Percentiles rank a stretch among this genome's conserved stretches.
These are phyloP conservation scores for Parachaetomium inaequale DNA, from an alignment of 495 filamentous ascomycete species.

Conservation along the genomic window DNA sequence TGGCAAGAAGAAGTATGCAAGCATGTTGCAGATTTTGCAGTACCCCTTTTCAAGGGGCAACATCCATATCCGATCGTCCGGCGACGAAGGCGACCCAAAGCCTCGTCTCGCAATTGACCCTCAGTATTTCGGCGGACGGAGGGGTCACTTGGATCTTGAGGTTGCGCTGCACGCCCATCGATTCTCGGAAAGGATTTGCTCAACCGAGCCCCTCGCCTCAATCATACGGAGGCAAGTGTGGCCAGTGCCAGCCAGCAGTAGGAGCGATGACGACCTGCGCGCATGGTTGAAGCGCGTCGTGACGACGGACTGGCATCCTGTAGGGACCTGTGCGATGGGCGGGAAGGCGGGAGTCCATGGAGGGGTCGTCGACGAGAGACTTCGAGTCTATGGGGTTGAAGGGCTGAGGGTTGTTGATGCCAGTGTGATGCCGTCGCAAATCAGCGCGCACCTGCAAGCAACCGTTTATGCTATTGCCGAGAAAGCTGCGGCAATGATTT, in stretches of 20 bases:
- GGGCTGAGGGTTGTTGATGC: slow-evolving; percentile 52
- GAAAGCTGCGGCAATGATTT: slow-evolving; percentile 49
- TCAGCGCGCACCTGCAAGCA: slow-evolving; percentile 47
- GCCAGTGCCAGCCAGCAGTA: slow-evolving; percentile 28
- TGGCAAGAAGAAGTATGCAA: slow-evolving; percentile 47
- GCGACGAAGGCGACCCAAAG: background rate
- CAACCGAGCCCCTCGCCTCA: slow-evolving; percentile 38
- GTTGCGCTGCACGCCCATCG: slow-evolving; percentile 39
- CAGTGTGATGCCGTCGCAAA: slow-evolving; percentile 49
- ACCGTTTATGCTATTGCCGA: slow-evolving; percentile 56
- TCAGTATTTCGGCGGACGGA: slow-evolving; percentile 37
- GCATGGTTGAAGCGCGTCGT: slow-evolving; percentile 41
- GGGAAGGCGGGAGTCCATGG: slow-evolving; percentile 34
- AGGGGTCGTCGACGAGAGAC: slow-evolving; percentile 34
- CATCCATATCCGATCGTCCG: slow-evolving; percentile 42
- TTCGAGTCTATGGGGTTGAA: slow-evolving; percentile 41
- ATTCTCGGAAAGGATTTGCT: slow-evolving; percentile 45
- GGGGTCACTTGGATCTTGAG: slow-evolving; percentile 44
- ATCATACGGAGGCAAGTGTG: slow-evolving; percentile 41
- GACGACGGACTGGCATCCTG: slow-evolving; percentile 46
- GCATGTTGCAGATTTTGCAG: slow-evolving; percentile 53
- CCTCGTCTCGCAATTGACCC: slow-evolving; percentile 40
- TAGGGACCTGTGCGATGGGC: slow-evolving; percentile 56
- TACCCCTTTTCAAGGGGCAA: slow-evolving; percentile 50
- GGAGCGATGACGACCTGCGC: slow-evolving; percentile 35